phyloP scores from a whole-genome alignment of 768 basidiomycete genomes.

The Boletellus sp. region DNA sequence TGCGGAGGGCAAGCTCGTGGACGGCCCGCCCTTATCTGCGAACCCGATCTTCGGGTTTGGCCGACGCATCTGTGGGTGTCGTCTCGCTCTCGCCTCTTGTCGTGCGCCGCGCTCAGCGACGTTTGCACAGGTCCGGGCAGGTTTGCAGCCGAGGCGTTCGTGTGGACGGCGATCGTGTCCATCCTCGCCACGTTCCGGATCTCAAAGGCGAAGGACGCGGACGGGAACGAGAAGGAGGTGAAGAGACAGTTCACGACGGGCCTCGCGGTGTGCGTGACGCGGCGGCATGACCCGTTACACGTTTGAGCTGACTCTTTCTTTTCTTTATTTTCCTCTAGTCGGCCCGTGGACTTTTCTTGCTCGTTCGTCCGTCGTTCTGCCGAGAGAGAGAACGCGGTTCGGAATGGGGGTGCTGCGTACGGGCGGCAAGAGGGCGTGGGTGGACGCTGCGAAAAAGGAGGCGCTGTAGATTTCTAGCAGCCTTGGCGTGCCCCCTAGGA shows the following conservation, averaged over 20 bases:
- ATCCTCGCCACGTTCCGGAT: constrained; percentile 16
- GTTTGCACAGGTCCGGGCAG: background rate
- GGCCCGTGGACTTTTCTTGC: background rate
- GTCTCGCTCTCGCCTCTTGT: background rate
- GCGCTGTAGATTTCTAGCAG: too few relatives aligned
- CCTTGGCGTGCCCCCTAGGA: too few relatives aligned
- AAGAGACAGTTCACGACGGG: constrained; percentile 22
- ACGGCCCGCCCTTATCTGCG: background rate
- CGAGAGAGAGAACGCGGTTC: background rate
- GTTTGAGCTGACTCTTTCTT: background rate
- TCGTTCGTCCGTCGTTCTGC: background rate
- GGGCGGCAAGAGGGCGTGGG: too few relatives aligned
- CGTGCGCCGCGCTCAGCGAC: background rate
- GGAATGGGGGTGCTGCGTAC: background rate
- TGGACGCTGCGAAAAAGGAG: too few relatives aligned
- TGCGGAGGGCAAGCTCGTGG: constrained; percentile 15
- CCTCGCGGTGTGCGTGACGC: constrained; percentile 1
- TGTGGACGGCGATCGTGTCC: constrained; percentile 22
- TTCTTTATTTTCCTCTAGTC: background rate
- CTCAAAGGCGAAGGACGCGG: constrained; percentile 20
- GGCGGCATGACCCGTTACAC: too few relatives aligned
- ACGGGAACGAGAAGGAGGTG: constrained; percentile 21
- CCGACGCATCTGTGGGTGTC: background rate
- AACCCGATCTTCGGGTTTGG: background rate
- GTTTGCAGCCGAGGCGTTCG: constrained; percentile 19